Conservation (phyloP, 2,329 filamentous ascomycete species). For the Thyridium curvatum region DNA sequence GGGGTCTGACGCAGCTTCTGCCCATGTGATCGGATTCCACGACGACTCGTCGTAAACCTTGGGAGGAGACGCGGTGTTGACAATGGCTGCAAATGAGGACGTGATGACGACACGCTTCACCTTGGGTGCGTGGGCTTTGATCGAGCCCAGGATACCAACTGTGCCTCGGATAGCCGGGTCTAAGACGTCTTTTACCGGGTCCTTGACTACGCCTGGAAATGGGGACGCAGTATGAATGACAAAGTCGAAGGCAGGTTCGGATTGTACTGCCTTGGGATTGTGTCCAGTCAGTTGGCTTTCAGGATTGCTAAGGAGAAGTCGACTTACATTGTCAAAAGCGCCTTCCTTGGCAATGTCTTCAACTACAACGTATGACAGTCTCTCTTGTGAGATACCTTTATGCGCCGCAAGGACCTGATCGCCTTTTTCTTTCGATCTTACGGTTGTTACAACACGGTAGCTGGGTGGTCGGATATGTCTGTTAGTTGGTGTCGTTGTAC, state of each 20-base stretch:
- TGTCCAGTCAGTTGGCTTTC: no score
- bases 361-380: slow-evolving; percentile 46
- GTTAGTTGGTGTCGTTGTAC: slow-evolving; percentile 7
- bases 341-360: slow-evolving; percentile 61
- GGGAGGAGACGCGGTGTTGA: slow-evolving; percentile 20
- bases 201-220: slow-evolving; percentile 59
- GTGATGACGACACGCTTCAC: slow-evolving; percentile 56
- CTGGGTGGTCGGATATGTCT: slow-evolving; percentile 6
- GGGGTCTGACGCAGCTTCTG: slow-evolving; percentile 15
- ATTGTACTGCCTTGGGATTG: slow-evolving; percentile 26
- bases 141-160: slow-evolving; percentile 34
- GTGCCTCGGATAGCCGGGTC: slow-evolving; percentile 45
- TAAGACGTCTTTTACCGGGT: slow-evolving; percentile 33
- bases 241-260: slow-evolving; percentile 52
- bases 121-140: slow-evolving; percentile 29
- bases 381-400: slow-evolving; percentile 32
- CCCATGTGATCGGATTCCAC: slow-evolving; percentile 20
- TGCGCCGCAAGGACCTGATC: slow-evolving; percentile 29
- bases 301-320: slow-evolving; percentile 7
- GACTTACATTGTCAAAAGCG: slow-evolving; percentile 53
- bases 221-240: slow-evolving; percentile 67
- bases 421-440: slow-evolving; percentile 34
- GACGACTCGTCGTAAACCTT: slow-evolving; percentile 21
- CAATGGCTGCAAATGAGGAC: slow-evolving; percentile 28
- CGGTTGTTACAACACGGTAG: slow-evolving; percentile 32